A percentile compares a stretch with the other conserved stretches of the same genome.
phyloP scores from a whole-genome alignment of 202 grass and related monocot genomes.

The Zizania palustris region DNA sequence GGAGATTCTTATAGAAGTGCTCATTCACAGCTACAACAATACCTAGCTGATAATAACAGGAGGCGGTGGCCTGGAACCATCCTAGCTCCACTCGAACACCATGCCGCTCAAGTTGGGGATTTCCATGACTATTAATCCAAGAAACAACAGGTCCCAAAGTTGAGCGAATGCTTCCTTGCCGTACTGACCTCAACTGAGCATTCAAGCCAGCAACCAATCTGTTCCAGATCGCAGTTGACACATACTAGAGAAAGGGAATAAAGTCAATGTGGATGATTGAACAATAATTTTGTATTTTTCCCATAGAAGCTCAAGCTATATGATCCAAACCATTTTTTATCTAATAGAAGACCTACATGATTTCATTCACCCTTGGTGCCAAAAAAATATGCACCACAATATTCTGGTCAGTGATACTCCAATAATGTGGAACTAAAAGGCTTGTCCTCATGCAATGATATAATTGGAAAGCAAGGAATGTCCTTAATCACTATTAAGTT shows the following conservation, averaged over 20 bases:
- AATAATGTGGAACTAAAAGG: not conserved
- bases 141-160: constrained; percentile 62
- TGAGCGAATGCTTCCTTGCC: constrained; percentile 58
- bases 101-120: constrained; percentile 76
- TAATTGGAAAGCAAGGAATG: constrained; percentile 14
- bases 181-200: constrained; percentile 85
- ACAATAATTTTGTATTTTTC: constrained; percentile 12
- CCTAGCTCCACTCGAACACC: constrained; percentile 85
- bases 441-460: constrained; percentile 14
- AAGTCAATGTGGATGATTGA: constrained; percentile 21
- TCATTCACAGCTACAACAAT: constrained; percentile 83
- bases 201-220: constrained; percentile 92
- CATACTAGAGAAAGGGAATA: constrained; percentile 64
- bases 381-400: not conserved
- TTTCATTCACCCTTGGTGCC: not conserved
- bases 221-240: constrained; percentile 88
- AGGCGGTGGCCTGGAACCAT: constrained; percentile 95
- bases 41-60: constrained; percentile 95
- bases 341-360: not conserved
- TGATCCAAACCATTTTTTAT: not conserved
- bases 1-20: constrained; percentile 70
- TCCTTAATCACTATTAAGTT: constrained; percentile 12
- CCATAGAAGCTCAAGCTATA: constrained; percentile 6
- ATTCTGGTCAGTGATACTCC: constrained; percentile 18
- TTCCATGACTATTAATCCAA: constrained; percentile 83